Evolutionary conservation across 2,329 filamentous ascomycete species (phyloP).

Genomic region (Sporothrix mexicana): DNA sequence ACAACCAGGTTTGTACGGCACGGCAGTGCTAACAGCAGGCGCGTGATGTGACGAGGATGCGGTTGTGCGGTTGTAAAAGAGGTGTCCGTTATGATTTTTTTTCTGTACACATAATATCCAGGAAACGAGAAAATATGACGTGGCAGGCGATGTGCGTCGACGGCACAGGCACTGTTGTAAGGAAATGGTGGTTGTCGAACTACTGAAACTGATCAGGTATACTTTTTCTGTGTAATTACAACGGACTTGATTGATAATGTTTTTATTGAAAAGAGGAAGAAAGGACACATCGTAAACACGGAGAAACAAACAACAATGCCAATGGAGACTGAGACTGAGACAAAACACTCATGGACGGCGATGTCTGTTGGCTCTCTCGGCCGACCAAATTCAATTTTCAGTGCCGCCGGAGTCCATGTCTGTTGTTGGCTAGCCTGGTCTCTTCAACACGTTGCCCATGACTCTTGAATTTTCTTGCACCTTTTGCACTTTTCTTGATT

Average conservation of each 20-base stretch:
- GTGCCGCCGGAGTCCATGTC: not conserved
- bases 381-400: not conserved
- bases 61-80: too few relatives aligned
- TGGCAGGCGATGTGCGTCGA: not conserved
- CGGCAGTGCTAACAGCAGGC: too few relatives aligned
- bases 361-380: conserved; percentile 10
- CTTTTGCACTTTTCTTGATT: not conserved
- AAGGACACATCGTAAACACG: not conserved
- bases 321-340: not conserved
- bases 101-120: too few relatives aligned
- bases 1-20: too few relatives aligned
- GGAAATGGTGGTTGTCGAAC: too few relatives aligned
- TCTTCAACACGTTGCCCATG: not conserved
- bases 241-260: too few relatives aligned
- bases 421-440: not conserved
- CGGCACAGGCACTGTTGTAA: not conserved
- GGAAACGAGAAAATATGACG: not conserved
- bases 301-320: not conserved
- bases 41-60: too few relatives aligned
- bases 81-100: too few relatives aligned
- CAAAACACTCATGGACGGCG: not conserved
- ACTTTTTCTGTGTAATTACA: too few relatives aligned
- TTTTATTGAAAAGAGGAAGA: not conserved
- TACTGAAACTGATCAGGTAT: too few relatives aligned
- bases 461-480: not conserved